Evolutionary conservation across 345 rosid species (phyloP).

Genomic region (Camelina laxa): DNA sequence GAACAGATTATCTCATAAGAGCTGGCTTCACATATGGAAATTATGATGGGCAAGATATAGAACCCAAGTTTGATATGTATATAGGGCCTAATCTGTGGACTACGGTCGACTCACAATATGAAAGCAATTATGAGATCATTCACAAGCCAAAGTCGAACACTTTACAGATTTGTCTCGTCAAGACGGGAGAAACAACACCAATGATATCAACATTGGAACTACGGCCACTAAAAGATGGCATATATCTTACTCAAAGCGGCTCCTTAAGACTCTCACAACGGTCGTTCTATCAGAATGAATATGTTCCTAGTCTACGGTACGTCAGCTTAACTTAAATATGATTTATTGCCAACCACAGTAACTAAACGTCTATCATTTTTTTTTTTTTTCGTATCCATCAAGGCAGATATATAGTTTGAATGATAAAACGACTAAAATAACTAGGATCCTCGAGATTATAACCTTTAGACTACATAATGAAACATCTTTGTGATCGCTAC

Average conservation of each 20-base stretch:
- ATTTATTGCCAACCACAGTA: no score
- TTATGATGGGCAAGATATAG: background rate
- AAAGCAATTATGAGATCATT: background rate
- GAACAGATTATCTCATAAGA: conserved; percentile 6
- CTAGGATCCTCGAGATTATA: no score
- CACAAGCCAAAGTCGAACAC: conserved; percentile 3
- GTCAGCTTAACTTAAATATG: no score
- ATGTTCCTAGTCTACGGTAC: background rate
- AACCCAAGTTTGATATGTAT: background rate
- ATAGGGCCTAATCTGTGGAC: conserved; percentile 14
- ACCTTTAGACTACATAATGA: no score
- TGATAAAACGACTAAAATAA: no score
- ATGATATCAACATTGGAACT: conserved; percentile 4
- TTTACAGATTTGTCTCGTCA: conserved; percentile 18
- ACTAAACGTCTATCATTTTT: no score
- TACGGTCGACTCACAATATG: background rate
- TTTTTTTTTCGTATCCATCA: no score
- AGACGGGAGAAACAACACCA: conserved; percentile 5
- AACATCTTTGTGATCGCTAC: no score
- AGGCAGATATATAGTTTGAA: no score
- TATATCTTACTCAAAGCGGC: background rate
- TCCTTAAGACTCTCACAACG: background rate
- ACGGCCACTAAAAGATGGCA: background rate
- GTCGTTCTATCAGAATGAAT: background rate
- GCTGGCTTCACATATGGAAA: conserved; percentile 2